Evolutionary conservation across 169 alveolate species (phyloP), one percentile per base, ranked within the genome.

Genomic region (Babesia sp.): DNA sequence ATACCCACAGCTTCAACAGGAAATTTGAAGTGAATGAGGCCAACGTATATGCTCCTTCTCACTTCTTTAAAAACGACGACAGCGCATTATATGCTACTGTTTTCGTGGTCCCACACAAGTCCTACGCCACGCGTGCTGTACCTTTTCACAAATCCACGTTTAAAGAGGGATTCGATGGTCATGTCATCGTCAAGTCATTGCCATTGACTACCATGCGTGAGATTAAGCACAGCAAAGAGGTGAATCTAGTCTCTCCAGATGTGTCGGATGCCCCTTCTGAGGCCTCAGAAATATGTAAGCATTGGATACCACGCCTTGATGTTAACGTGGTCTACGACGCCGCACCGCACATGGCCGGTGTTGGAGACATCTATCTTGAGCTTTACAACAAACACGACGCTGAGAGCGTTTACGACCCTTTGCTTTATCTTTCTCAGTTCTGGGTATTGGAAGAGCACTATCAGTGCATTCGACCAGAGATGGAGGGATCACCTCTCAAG

Each of bases 231-330:
- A 20, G 31, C 12, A 69, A 51, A 28, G 58, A 33, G 28, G 74
- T 77, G 53, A 48, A 48, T 37, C 58, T 77, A 18, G 46, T 77
- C 20, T 41, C 57, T 33, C 0, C 34, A 6, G 58, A 42, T 6
- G 34, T 18, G 48, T 7, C 28, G 7, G 9, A 71, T 6, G 18
- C 20, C 20, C 12, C 20, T 48, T 31, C 45, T 50, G 67, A 34
- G 26, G 45, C 8, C 3, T 18, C 26, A 0, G 67, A 31, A 50
- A 55, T 56, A 34, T 8, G 41, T 18, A 80, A 71, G 71, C 73
- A 69, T 70, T 80, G 81, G 78, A 48, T 80, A 5, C 88, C 88
- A 14, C 80, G 88, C 16, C 67, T 80, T 29, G 88, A 80, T 31
- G 60, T 80, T 7, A 70, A 71, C 78, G 31, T 80, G 51, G 88